Base-by-base conservation (phyloP, 805 yeast genomes). In the Blastobotrys americana region DNA sequence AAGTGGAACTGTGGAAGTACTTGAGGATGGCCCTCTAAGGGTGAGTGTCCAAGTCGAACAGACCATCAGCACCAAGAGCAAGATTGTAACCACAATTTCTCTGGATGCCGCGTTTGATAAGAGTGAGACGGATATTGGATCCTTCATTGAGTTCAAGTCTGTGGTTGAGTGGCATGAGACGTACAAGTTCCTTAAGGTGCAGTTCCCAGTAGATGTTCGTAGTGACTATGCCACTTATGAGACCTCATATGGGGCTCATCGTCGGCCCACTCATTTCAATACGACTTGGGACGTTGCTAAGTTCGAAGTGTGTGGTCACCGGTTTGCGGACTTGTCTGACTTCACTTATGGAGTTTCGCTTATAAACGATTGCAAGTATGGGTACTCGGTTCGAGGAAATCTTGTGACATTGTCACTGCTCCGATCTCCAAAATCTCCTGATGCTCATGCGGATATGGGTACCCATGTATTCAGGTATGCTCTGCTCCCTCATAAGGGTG, bases 271-370 rank as follows among this genome's bases (percentile, higher is more conserved):
- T 0, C 97, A 90, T 64, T 90, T 72, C 68, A 93, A 90, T 61
- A 90, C 98, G 0, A 70, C 86, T 0, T 90, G 97, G 97, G 98
- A 90, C 58, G 82, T 83, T 27, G 97, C 97, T 46, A 89, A 88
- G 62, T 90, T 90, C 63, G 98, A 90, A 65, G 96, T 88, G 8
- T 85, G 96, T 58, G 87, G 84, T 57, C 98, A 93, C 64, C 85
- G 85, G 59, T 90, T 86, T 66, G 90, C 94, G 55, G 98, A 90
- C 61, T 79, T 84, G 55, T 83, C 95, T 20, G 97, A 87, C 57
- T 77, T 70, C 62, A 77, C 75, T 49, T 89, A 86, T 58, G 98
- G 98, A 59, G 95, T 88, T 9, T 73, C 94, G 0, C 66, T 90
- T 15, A 60, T 90, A 56, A 90, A 89, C 61, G 81, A 87, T 64